These are phyloP conservation scores for Wickerhamomyces rabaulensis DNA, from an alignment of 805 yeast genomes.

Conservation along the genomic window DNA sequence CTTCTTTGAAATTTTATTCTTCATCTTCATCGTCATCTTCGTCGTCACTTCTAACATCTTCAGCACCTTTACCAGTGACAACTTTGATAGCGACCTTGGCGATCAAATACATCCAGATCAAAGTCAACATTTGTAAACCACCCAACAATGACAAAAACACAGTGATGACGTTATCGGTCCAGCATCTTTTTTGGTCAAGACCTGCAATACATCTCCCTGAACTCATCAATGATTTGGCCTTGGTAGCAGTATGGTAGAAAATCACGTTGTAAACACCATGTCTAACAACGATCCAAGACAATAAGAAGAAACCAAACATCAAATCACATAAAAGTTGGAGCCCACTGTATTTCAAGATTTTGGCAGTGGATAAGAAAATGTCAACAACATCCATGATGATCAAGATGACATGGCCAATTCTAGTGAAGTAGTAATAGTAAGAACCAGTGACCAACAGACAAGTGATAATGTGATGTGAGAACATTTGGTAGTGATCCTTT, in stretches of 20 bases:
- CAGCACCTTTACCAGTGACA: slow-evolving; percentile 69
- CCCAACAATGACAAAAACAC: slow-evolving; percentile 52
- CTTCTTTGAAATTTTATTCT: not conserved
- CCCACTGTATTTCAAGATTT: slow-evolving; percentile 71
- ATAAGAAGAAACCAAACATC: slow-evolving; percentile 61
- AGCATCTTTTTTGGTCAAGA: slow-evolving; percentile 40
- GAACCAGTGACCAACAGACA: slow-evolving; percentile 62
- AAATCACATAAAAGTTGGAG: slow-evolving; percentile 55
- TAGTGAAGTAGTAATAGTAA: slow-evolving; percentile 63
- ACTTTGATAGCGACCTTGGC: slow-evolving; percentile 66
- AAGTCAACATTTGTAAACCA: slow-evolving; percentile 58
- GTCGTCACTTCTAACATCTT: slow-evolving; percentile 80
- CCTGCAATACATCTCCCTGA: slow-evolving; percentile 35
- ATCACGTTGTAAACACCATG: slow-evolving; percentile 72
- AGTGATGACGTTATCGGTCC: slow-evolving; percentile 37
- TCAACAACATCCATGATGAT: slow-evolving; percentile 84
- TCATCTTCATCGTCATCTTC: slow-evolving; percentile 40
- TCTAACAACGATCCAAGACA: slow-evolving; percentile 65
- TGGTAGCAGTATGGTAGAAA: slow-evolving; percentile 50
- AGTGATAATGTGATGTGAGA: slow-evolving; percentile 83
- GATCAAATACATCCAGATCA: slow-evolving; percentile 75
- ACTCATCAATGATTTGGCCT: slow-evolving; percentile 40
- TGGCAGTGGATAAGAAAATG: slow-evolving; percentile 64
- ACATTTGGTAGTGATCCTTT: slow-evolving; percentile 84
- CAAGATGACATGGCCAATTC: slow-evolving; percentile 74